Evolutionary conservation across 2,329 filamentous ascomycete species (phyloP).

Genomic region (Neopestalotiopsis sp.): DNA sequence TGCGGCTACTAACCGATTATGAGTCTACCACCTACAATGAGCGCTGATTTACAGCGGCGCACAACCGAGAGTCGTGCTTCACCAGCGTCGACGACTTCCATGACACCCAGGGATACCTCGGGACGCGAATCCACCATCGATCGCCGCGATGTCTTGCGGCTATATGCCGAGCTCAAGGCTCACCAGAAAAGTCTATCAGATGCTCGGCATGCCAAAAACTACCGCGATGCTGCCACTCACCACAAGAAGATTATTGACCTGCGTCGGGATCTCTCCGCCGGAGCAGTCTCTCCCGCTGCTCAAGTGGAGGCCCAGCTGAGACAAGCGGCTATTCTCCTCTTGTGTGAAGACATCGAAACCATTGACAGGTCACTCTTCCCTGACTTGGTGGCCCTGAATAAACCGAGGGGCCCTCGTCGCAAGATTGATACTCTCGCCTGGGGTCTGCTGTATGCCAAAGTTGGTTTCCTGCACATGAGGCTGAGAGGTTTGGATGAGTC

Average conservation of each 20-base stretch:
- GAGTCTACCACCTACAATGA: not conserved
- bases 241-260: conserved; percentile 7
- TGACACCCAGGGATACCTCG: not conserved
- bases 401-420: not conserved
- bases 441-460: conserved; percentile 5
- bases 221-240: not conserved
- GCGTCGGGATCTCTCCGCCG: not conserved
- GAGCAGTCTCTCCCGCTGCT: not conserved
- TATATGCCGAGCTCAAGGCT: not conserved
- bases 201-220: not conserved
- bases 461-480: conserved; percentile 7
- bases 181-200: not conserved
- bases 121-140: not conserved
- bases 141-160: not conserved
- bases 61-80: not conserved
- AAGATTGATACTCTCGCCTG: not conserved
- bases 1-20: not conserved
- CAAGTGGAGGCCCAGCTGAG: not conserved
- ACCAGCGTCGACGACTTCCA: not conserved
- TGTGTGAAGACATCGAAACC: conserved; percentile 1
- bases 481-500: not conserved
- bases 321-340: conserved; percentile 2
- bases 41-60: not conserved
- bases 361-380: not conserved
- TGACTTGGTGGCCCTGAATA: not conserved